Percentiles rank a stretch among this genome's conserved stretches.
Conservation (phyloP, 192 early-diverging fungal species). For the Jimgerdemannia flammicorona region DNA sequence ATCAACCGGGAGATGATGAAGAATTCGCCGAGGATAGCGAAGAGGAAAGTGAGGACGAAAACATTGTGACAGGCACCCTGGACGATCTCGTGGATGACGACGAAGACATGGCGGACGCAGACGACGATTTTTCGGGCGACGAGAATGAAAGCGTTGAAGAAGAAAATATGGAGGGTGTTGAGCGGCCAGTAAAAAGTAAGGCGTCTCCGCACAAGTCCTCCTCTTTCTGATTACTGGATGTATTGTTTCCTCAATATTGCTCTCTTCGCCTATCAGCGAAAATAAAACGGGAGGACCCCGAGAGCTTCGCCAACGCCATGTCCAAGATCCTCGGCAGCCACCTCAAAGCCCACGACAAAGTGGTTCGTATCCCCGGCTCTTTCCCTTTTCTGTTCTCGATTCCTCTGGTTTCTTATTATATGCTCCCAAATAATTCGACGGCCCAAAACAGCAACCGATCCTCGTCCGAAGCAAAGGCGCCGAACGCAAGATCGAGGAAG, state of each 20-base stretch:
- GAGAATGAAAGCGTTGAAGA: constrained; percentile 18
- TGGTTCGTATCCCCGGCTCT: constrained; percentile 11
- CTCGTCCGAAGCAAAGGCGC: constrained; percentile 77
- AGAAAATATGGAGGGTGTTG: constrained; percentile 21
- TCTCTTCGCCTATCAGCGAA: not conserved
- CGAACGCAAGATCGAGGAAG: constrained; percentile 81
- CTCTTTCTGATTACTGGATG: not conserved
- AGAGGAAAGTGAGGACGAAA: constrained; percentile 12
- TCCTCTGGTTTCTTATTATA: not conserved
- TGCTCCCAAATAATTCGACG: not conserved
- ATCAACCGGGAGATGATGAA: not conserved
- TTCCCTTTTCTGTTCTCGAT: not conserved
- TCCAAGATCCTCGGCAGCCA: constrained; percentile 58
- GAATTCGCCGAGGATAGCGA: not conserved
- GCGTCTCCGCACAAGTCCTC: not conserved
- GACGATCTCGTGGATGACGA: constrained; percentile 24
- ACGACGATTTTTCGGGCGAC: constrained; percentile 37
- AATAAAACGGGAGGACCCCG: constrained; percentile 47
- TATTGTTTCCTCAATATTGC: not conserved
- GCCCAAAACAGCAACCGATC: constrained; percentile 60
- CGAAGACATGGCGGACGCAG: constrained; percentile 29
- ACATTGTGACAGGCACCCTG: constrained; percentile 19
- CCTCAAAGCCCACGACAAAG: constrained; percentile 35
- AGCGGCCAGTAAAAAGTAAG: not conserved
- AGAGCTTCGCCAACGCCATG: constrained; percentile 65